Evolutionary conservation across 2,329 filamentous ascomycete species (phyloP).

Genomic region (Hypoxylon sp.): DNA sequence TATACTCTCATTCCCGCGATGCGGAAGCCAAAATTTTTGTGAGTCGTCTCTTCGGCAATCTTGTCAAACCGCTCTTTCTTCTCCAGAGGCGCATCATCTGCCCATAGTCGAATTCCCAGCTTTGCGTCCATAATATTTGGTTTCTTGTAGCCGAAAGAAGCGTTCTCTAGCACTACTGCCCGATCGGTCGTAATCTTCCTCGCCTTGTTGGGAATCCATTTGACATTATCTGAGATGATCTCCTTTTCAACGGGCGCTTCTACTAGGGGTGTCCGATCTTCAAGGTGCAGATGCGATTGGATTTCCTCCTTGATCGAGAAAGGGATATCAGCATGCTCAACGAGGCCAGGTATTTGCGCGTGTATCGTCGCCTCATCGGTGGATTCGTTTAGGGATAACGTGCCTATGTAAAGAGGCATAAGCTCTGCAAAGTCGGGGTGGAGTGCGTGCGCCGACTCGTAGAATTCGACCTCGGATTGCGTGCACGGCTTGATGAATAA

Average conservation of each 20-base stretch:
- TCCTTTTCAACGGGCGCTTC: conserved; percentile 39
- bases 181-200: conserved; percentile 79
- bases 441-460: conserved; percentile 75
- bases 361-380: conserved; percentile 62
- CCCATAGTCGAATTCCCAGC: conserved; percentile 88
- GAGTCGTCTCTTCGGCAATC: conserved; percentile 70
- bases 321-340: conserved; percentile 55
- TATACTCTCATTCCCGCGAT: conserved; percentile 76
- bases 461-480: conserved; percentile 86
- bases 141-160: conserved; percentile 81
- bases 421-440: conserved; percentile 82
- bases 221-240: conserved; percentile 40
- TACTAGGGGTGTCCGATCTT: conserved; percentile 29
- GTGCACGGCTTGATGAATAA: conserved; percentile 97
- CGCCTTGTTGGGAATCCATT: conserved; percentile 65
- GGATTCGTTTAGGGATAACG: conserved; percentile 75
- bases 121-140: conserved; percentile 96
- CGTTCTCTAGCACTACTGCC: conserved; percentile 88
- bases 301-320: conserved; percentile 59
- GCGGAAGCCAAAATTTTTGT: conserved; percentile 71
- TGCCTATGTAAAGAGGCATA: conserved; percentile 89
- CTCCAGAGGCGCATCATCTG: conserved; percentile 73
- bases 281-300: conserved; percentile 55
- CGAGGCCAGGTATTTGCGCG: conserved; percentile 62
- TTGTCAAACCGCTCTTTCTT: conserved; percentile 73